Evolutionary conservation across 2,329 filamentous ascomycete species (phyloP), one percentile per base, ranked within the genome.

Genomic region (Ceratocystis eucalypticola): DNA sequence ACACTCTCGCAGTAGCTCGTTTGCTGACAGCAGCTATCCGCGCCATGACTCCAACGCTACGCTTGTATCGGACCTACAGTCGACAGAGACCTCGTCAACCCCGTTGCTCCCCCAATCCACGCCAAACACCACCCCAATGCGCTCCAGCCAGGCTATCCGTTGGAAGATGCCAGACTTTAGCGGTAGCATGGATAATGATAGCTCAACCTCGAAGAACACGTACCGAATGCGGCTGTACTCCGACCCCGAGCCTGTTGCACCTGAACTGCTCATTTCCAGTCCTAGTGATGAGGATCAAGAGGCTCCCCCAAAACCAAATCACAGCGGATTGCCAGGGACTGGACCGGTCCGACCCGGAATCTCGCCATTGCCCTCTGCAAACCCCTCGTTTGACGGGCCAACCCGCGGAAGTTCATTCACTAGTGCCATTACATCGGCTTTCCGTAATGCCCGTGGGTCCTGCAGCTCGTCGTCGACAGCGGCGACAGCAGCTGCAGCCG

Each of bases 371-470:
- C 8, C 5, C 7, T 57, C 61, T 64, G 66, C 4, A 69, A 70
- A 4, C 69, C 68, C 2, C 67, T 70, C 10, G 68, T 71, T 5
- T 72, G 72, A 10, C 65, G 71, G 6, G 69, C 72, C 1, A 72
- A 72, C n/a, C 65, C 72, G n/a, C 70, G 72, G n/a, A 62, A 71
- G 2, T 70, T 71, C 63, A 1, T 55, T 66, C 15, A 61, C 53
- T 1, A 63, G 45, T 17, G 28, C 37, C 28, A n/a, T 64, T 17
- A 48, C n/a, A 4, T 46, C 66, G 17, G 48, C 57, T 8, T 61
- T 65, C 30, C 66, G 63, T 22, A 62, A 48, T 5, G 64, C 61
- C 1, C 71, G 67, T 46, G 69, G 70, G 8, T 70, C 70, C 5
- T 66, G 63, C 3, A 71, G 68, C 17, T 69, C 69, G 0, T 69